A percentile compares a stretch with the other conserved stretches of the same genome.
Evolutionary conservation across 2,329 filamentous ascomycete genomes (phyloP).

Genomic region (Verticillium albo-atrum): DNA sequence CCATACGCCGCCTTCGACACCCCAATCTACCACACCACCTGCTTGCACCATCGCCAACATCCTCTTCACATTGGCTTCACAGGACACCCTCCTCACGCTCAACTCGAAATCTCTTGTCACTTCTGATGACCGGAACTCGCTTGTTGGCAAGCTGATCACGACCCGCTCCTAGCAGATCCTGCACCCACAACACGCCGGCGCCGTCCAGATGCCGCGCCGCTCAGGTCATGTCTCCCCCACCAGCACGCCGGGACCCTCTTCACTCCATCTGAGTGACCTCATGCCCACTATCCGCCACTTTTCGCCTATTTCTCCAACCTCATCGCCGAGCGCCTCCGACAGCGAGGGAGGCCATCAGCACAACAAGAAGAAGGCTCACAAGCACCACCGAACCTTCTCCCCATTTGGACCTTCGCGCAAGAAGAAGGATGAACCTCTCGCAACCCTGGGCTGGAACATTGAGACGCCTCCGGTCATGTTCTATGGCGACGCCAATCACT

Average conservation of each 20-base stretch:
- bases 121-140: not conserved
- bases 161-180: not conserved
- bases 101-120: not conserved
- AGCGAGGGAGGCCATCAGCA: not conserved
- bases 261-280: not conserved
- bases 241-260: not conserved
- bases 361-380: not conserved
- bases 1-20: not conserved
- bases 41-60: no score
- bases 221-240: not conserved
- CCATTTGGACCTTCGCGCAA: not conserved
- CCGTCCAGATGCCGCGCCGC: not conserved
- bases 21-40: not conserved
- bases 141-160: not conserved
- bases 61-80: not conserved
- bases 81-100: not conserved
- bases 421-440: not conserved
- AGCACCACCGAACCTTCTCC: not conserved
- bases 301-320: not conserved
- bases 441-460: not conserved
- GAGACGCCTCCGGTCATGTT: not conserved
- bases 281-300: not conserved
- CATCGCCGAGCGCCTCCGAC: not conserved
- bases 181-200: not conserved
- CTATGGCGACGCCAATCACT: not conserved